Base-by-base conservation (phyloP, 257 asterid genomes). In the Ligustrum vulgare region DNA sequence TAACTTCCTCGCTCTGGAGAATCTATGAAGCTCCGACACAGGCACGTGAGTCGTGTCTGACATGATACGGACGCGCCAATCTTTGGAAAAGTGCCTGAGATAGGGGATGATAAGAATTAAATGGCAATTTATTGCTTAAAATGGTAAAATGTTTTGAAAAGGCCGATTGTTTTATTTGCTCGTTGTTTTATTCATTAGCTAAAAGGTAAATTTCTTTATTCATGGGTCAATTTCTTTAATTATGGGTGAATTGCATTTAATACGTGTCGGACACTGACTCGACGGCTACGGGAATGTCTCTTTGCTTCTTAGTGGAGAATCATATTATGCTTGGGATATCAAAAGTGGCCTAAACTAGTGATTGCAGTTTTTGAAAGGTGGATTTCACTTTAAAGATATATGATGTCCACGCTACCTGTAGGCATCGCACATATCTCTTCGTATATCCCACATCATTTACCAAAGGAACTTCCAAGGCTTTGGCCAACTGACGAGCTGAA, bases 381-480 rank as follows among this genome's bases (percentile, higher is more conserved):
- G 23, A 54, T 18, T 54, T 54, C 8, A 45, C 56, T 45, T 45
- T 45, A 15, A 45, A n/a, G n/a, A 54, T 41, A 54, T 54, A 54
- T n/a, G 11, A 8, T 0, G 25, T 58, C 13, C 13, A 58, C 7
- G 4, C 33, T 79, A 95, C 99, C 98, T 95, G 99, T 81, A 95
- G 88, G 80, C 99, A 95, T 39, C 99, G 89, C 58, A 95, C 97
- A 3, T 91, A 95, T 93, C 99, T 81, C 87, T 95, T 95, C 6
- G 98, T 92, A 78, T 95, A 95, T 75, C 99, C 99, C 84, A 95
- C 86, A 83, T 95, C 99, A 77, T 95, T 95, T 71, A 95, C 99
- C 75, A 93, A 77, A 15, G 99, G 99, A 54, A 88, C 94, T 89
- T 95, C 99, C 93, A 92, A 86, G 66, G 98, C 96, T 82, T 95